These are phyloP conservation scores for Acrodontium crateriforme DNA, from an alignment of 2,329 filamentous ascomycete species.

Conservation along the genomic window DNA sequence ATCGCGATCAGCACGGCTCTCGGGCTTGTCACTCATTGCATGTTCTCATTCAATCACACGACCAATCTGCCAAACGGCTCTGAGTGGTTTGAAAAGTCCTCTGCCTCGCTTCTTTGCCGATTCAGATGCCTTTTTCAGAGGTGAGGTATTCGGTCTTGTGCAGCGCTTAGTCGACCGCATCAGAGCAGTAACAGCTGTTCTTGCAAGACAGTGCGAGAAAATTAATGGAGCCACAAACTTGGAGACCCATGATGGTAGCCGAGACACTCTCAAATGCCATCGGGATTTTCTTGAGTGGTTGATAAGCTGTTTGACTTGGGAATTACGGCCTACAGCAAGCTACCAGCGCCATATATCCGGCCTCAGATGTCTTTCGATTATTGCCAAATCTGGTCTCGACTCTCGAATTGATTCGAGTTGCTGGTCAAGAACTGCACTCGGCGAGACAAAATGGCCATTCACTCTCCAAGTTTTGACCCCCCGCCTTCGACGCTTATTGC, in stretches of 20 bases:
- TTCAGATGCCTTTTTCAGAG: slow-evolving; percentile 71
- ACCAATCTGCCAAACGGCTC: slow-evolving; percentile 49
- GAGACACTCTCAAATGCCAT: slow-evolving; percentile 4
- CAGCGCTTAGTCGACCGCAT: slow-evolving; percentile 67
- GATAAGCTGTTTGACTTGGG: slow-evolving; percentile 52
- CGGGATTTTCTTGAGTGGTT: slow-evolving; percentile 59
- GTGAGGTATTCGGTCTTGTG: slow-evolving; percentile 62
- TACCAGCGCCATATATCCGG: slow-evolving; percentile 83
- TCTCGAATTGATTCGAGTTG: slow-evolving; percentile 24
- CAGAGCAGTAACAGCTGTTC: slow-evolving; percentile 47
- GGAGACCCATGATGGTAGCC: not conserved
- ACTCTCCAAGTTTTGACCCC: slow-evolving; percentile 30
- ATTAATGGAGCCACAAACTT: not conserved
- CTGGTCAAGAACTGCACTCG: slow-evolving; percentile 35
- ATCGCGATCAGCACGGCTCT: slow-evolving; percentile 46
- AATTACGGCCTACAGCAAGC: slow-evolving; percentile 67
- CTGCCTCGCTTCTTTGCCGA: slow-evolving; percentile 66
- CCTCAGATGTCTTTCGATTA: slow-evolving; percentile 52
- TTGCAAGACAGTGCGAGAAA: slow-evolving; percentile 19
- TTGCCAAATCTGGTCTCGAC: slow-evolving; percentile 59
- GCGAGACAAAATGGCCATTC: slow-evolving; percentile 37
- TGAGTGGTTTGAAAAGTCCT: slow-evolving; percentile 50
- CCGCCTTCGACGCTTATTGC: slow-evolving; percentile 44
- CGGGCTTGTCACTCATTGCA: slow-evolving; percentile 69
- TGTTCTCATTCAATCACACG: slow-evolving; percentile 61